Percentiles rank a stretch among this genome's conserved stretches.
Conservation (phyloP, 306 rosid species). For the Sesbania bispinosa region DNA sequence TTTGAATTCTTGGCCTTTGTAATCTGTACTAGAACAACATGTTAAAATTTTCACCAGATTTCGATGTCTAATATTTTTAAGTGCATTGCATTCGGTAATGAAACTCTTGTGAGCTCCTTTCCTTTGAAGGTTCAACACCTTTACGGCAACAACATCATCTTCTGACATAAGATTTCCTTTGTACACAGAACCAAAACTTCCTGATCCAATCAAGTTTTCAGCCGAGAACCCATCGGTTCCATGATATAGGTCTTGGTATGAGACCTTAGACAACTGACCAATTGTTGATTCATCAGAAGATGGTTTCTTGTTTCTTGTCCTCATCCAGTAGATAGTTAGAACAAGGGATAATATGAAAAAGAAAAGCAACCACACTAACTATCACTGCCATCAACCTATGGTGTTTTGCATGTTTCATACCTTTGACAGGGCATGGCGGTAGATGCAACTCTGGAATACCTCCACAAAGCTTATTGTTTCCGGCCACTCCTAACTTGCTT, state of each 20-base stretch:
- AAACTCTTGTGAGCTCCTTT: not conserved
- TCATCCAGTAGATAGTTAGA: not conserved
- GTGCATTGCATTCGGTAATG: not conserved
- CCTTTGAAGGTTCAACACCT: not conserved
- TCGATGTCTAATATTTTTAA: not conserved
- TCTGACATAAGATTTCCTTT: not conserved
- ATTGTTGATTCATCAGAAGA: not conserved
- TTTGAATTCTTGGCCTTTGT: conserved; percentile 13
- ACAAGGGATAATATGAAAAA: not conserved
- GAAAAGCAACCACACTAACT: not conserved
- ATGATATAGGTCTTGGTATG: not conserved
- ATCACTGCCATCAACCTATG: not conserved
- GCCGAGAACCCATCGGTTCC: not conserved
- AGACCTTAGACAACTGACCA: not conserved
- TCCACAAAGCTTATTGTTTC: not conserved
- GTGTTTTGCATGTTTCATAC: not conserved
- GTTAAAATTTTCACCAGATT: conserved; percentile 1
- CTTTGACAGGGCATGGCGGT: not conserved
- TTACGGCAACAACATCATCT: not conserved
- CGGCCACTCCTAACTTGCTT: not conserved
- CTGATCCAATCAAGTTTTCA: not conserved
- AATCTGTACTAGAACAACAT: conserved; percentile 1
- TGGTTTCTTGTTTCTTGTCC: not conserved
- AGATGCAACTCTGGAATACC: not conserved
- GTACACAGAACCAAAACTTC: not conserved